Base-by-base conservation (phyloP, 192 early-diverging fungal genomes). In the Glomus cerebriforme region DNA sequence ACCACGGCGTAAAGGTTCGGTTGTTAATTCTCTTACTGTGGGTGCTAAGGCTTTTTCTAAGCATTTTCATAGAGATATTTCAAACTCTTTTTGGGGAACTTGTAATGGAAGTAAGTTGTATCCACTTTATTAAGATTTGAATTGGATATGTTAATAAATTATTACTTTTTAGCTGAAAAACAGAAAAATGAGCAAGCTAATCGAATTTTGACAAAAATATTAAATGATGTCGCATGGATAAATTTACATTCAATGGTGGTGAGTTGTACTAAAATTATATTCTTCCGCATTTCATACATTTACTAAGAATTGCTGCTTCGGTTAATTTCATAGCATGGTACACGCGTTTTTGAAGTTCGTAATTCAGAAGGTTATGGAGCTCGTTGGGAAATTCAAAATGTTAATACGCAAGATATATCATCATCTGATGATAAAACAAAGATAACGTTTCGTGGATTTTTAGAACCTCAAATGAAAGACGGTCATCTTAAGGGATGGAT, bases 41-140 rank as follows among this genome's bases (percentile, higher is more conserved):
- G 80, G 80, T 19, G 80, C 80, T 8, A 81, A 81, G 37, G 80
- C 80, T 19, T 34, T 78, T 32, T 78, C 75, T 73, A 81, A 81
- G 31, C 80, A 81, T 63, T 81, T 54, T 58, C 80, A 81, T 73
- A 64, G 80, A 34, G 80, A 81, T 47, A 8, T 60, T 54, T 59
- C 66, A 37, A 35, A 13, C 37, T 37, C 49, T 59, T 81, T 81
- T 71, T 81, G 80, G 80, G 80, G 80, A 19, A 59, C 8, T 26
- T 81, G 73, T 64, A 81, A 24, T 45, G 80, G 80, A 77, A 78
- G 80, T 81, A 78, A 78, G 75, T 72, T 39, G 17, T 63, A 71
- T 58, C 2, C 27, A 26, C 27, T 34, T 67, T 34, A 67, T 34
- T 8, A n/a, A 27, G 24, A 15, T 26, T 26, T 49, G 7, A 24